Evolutionary conservation across 2,329 filamentous ascomycete species (phyloP), one percentile per base, ranked within the genome.

Genomic region (Neonectria neomacrospora): DNA sequence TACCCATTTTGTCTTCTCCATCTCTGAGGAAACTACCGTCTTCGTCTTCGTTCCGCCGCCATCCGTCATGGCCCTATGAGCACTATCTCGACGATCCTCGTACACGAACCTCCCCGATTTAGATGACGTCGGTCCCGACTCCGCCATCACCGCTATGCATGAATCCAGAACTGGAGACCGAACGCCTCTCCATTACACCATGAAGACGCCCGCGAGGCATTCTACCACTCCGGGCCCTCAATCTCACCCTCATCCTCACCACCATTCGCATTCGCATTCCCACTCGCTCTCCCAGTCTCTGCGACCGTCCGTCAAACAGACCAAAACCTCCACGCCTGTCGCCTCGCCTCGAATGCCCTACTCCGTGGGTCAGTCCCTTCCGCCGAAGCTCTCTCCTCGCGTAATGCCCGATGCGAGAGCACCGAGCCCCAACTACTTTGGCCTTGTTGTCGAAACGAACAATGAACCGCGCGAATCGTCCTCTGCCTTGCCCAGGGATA

Each of bases 341-440:
- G 79, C 82, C 14, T 87, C 87, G 6, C 83, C 86, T 45, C 80
- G 82, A 53, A 78, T 80, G 65, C 80, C 84, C 18, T 81, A 83
- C 64, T 86, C 87, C 2, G 84, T 85, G 52, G 85, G 86, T 67
- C 86, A 89, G 73, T 75, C 81, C 22, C 79, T 83, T 34, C 82
- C 86, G 2, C 85, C 86, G 1, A 84, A 81, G 64, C 74, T 83
- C 6, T 85, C 85, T 2, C 82, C 84, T 2, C 74, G 67, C 26
- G 73, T 70, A 26, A 71, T 71, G 5, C 60, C 73, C 2, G 80
- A 83, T 42, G 74, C 73, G 16, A 81, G 83, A 65, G 80, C 85
- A 1, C 80, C 88, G 10, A 95, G 92, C 75, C 92, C 93, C 12
- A 96, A 94, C 76, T 97, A 97, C 78, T 97, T 97, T 76, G 92